A percentile compares a stretch with the other conserved stretches of the same genome.
phyloP scores from a whole-genome alignment of 2,329 filamentous ascomycete genomes.

The Exophiala sp. region DNA sequence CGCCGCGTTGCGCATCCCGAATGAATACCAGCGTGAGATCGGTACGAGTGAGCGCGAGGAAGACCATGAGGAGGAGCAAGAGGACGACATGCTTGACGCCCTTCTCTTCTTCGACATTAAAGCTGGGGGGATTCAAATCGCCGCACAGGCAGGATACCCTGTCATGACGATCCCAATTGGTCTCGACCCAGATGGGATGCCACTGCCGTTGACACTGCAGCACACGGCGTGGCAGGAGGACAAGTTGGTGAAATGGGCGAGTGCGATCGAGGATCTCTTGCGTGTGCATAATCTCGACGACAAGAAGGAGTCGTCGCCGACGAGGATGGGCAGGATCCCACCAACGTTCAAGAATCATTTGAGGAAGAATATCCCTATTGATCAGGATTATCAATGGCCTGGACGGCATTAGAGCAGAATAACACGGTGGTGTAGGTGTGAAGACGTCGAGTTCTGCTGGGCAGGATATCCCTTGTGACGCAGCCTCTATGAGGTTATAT shows the following conservation, averaged over 20 bases:
- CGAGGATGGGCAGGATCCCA: slow-evolving; percentile 20
- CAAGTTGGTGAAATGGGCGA: slow-evolving; percentile 33
- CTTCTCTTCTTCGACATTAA: slow-evolving; percentile 32
- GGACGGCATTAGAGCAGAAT: slow-evolving; percentile 13
- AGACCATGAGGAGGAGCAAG: neutral
- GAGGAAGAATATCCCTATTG: slow-evolving; percentile 31
- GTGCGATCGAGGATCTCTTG: slow-evolving; percentile 33
- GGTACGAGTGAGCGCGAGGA: too few relatives aligned
- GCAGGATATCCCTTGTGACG: too few relatives aligned
- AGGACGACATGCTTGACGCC: slow-evolving; percentile 27
- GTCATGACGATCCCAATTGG: slow-evolving; percentile 33
- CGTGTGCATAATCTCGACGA: slow-evolving; percentile 1
- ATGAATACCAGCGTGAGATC: neutral
- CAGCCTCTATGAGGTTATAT: too few relatives aligned
- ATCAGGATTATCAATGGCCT: slow-evolving; percentile 19
- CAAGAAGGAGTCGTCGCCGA: neutral
- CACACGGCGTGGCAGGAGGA: slow-evolving; percentile 32
- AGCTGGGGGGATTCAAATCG: slow-evolving; percentile 32
- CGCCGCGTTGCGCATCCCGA: slow-evolving; percentile 25
- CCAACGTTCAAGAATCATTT: slow-evolving; percentile 28
- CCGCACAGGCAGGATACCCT: slow-evolving; percentile 35
- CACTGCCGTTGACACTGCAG: slow-evolving; percentile 29
- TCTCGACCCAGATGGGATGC: slow-evolving; percentile 29
- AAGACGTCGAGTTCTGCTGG: too few relatives aligned
- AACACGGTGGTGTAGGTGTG: neutral